Evolutionary conservation across 108 stramenopile genomes (phyloP).

Genomic region (Nannochloropsis gaditana): DNA sequence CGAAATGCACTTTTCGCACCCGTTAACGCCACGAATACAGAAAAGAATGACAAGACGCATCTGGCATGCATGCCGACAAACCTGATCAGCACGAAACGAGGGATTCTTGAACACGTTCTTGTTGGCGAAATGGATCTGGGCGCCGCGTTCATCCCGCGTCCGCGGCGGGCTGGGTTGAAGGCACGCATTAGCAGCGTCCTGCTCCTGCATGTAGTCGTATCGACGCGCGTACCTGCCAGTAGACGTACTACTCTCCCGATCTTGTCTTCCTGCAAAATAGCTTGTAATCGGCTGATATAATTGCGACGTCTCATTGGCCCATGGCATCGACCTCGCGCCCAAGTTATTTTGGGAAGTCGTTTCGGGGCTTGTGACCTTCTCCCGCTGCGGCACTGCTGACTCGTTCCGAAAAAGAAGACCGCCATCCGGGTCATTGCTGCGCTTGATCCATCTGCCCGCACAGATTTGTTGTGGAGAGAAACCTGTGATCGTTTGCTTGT

Average conservation of each 20-base stretch:
- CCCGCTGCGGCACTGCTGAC: not conserved
- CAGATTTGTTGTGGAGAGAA: not conserved
- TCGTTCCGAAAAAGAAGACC: conserved; percentile 1
- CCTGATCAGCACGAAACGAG: not conserved
- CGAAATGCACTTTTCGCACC: too few relatives aligned
- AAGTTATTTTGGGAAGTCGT: too few relatives aligned
- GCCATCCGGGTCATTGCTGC: not conserved
- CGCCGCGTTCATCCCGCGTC: not conserved
- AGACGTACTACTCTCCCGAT: not conserved
- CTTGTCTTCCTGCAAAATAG: not conserved
- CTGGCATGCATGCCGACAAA: not conserved
- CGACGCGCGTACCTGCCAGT: not conserved
- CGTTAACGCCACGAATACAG: not conserved
- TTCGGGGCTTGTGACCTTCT: too few relatives aligned
- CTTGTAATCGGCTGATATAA: not conserved
- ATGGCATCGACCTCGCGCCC: too few relatives aligned
- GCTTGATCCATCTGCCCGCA: not conserved
- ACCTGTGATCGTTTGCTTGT: not conserved
- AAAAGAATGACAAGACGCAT: not conserved
- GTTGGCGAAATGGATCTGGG: not conserved
- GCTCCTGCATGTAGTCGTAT: not conserved
- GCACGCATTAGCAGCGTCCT: not conserved
- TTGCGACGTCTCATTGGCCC: too few relatives aligned
- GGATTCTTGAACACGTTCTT: conserved; percentile 11
- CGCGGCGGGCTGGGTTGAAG: not conserved